Evolutionary conservation across 2,329 filamentous ascomycete genomes (phyloP).

Genomic region (Trichophyton rubrum): DNA sequence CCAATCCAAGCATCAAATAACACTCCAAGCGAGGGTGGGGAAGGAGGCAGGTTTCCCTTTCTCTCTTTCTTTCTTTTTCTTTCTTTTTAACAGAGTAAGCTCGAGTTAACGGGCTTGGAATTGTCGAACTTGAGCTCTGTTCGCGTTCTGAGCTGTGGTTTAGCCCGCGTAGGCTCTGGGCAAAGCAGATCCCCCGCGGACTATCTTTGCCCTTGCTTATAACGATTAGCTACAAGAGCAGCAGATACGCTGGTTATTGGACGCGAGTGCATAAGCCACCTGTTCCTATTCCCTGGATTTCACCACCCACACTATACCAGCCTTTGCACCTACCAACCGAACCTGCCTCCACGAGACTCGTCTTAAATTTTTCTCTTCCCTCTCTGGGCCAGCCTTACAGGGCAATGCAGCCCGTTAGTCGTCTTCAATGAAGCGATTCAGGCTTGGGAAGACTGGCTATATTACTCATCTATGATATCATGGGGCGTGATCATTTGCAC

Average conservation of each 20-base stretch:
- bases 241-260: background rate
- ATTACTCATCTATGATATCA: background rate
- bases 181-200: conserved; percentile 1
- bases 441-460: background rate
- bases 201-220: background rate
- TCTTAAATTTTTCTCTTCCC: background rate
- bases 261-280: background rate
- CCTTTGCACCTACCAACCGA: background rate
- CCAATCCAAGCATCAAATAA: background rate
- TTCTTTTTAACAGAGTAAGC: background rate
- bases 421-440: too few species aligned
- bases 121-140: background rate
- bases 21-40: background rate
- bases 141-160: background rate
- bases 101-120: background rate
- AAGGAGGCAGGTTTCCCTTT: background rate
- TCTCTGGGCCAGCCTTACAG: background rate
- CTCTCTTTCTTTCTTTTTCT: background rate
- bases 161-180: background rate
- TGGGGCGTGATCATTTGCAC: conserved; percentile 2
- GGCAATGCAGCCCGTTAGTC: background rate
- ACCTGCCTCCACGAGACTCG: background rate
- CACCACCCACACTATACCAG: background rate
- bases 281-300: background rate
- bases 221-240: background rate